Conservation (phyloP, 768 basidiomycete genomes). For the Agrocybe pediades region DNA sequence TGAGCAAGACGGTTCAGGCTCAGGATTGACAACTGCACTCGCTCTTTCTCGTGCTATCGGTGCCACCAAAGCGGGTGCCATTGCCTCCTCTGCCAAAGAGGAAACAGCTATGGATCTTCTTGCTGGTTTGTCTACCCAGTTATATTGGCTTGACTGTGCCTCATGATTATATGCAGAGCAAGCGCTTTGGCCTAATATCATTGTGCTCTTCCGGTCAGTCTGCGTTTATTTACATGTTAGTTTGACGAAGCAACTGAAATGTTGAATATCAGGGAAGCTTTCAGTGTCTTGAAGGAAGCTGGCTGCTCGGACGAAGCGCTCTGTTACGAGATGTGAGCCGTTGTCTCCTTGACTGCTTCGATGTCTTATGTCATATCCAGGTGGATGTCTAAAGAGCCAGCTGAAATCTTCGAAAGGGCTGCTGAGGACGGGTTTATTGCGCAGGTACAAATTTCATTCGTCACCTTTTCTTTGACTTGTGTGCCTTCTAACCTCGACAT, state of each 20-base stretch:
- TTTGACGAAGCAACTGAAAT: neutral
- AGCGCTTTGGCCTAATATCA: conserved; percentile 69
- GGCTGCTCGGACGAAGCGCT: conserved; percentile 69
- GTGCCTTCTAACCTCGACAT: neutral
- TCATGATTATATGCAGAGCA: conserved; percentile 40
- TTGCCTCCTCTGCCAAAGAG: conserved; percentile 61
- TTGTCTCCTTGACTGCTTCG: neutral
- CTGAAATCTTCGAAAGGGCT: conserved; percentile 68
- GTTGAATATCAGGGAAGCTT: conserved; percentile 46
- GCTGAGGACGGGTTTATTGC: conserved; percentile 66
- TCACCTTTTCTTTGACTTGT: neutral
- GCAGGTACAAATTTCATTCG: no score
- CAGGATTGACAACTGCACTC: conserved; percentile 45
- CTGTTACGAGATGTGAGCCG: conserved; percentile 61
- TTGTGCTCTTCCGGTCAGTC: conserved; percentile 55
- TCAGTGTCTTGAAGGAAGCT: conserved; percentile 61
- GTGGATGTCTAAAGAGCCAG: conserved; percentile 77
- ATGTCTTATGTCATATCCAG: conserved; percentile 25
- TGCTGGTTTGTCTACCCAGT: conserved; percentile 34
- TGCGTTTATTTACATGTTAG: neutral
- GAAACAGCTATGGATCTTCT: conserved; percentile 69
- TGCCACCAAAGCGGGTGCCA: conserved; percentile 64
- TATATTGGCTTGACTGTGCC: neutral
- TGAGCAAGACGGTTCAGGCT: conserved; percentile 60
- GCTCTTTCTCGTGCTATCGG: conserved; percentile 61